phyloP scores from a whole-genome alignment of 1,284 basidiomycete species.

The Termitomyces sp. region DNA sequence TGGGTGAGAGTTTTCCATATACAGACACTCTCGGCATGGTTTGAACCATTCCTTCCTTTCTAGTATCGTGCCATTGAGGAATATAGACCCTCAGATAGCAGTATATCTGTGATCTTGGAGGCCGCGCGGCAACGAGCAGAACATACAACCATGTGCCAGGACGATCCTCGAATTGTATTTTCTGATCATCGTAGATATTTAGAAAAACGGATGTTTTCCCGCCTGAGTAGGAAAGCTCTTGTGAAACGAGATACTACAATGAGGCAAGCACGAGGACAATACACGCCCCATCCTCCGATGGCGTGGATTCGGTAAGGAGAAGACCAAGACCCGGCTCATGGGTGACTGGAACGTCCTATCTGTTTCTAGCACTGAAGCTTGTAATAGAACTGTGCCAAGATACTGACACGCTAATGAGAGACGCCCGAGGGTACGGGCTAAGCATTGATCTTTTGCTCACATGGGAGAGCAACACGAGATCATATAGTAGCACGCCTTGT shows the following conservation, averaged over 20 bases:
- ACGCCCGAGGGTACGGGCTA: neutral
- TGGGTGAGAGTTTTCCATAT: neutral
- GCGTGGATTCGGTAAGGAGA: conserved; percentile 12
- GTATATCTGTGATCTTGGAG: neutral
- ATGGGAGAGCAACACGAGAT: neutral
- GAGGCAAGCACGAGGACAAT: conserved; percentile 1
- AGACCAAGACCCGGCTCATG: conserved; percentile 11
- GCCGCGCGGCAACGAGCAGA: conserved; percentile 3
- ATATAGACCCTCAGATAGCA: neutral
- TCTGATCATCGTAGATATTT: neutral
- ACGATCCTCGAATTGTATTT: neutral
- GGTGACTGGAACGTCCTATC: conserved; percentile 12
- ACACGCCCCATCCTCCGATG: conserved; percentile 8
- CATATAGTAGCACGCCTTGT: neutral
- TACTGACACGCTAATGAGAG: conserved; percentile 4
- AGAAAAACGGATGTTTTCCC: neutral
- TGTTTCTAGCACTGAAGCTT: conserved; percentile 1
- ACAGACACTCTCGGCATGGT: neutral
- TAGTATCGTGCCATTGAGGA: neutral
- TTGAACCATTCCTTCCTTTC: neutral
- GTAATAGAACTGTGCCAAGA: conserved; percentile 13
- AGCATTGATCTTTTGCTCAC: neutral
- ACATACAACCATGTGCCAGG: conserved; percentile 6
- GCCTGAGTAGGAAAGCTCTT: neutral
- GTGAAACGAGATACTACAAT: conserved; percentile 12